These are phyloP conservation scores for Fomitiporia mediterranea DNA, from an alignment of 1,284 basidiomycete species.

Conservation along the genomic window DNA sequence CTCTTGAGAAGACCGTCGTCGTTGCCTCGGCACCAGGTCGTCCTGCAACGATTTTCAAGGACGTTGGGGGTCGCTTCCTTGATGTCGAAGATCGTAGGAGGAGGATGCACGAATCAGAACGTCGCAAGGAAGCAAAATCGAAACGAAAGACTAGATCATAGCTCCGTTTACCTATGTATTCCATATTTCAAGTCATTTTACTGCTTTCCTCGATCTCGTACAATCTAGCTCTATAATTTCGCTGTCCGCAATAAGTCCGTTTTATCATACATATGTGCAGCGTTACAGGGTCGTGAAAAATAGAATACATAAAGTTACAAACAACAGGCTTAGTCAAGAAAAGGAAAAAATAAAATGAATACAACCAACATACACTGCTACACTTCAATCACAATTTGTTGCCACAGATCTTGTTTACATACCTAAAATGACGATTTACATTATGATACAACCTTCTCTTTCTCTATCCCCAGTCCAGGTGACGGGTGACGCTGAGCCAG, in stretches of 20 bases:
- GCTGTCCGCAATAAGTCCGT: neutral
- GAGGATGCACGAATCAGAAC: conserved; percentile 32
- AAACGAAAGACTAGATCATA: neutral
- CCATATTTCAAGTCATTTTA: neutral
- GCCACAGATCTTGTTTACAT: neutral
- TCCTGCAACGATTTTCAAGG: conserved; percentile 55
- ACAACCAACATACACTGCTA: neutral
- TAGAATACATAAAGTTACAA: neutral
- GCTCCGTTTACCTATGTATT: neutral
- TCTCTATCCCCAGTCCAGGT: conserved; percentile 20
- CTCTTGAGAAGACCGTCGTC: conserved; percentile 34
- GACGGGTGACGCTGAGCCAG: conserved; percentile 32
- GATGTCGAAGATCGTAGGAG: conserved; percentile 48
- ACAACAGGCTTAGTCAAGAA: no score
- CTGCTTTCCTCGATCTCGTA: neutral
- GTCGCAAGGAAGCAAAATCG: conserved; percentile 8
- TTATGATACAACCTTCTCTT: conserved; percentile 24
- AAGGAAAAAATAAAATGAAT: neutral
- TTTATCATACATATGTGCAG: neutral
- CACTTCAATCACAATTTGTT: no score
- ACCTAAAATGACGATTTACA: conserved; percentile 19
- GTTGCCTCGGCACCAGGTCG: conserved; percentile 39
- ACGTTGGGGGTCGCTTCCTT: conserved; percentile 65
- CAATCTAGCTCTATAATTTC: neutral
- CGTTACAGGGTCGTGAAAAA: neutral